Base-by-base conservation (phyloP, 2,329 filamentous ascomycete species). In the Colletotrichum limetticola region DNA sequence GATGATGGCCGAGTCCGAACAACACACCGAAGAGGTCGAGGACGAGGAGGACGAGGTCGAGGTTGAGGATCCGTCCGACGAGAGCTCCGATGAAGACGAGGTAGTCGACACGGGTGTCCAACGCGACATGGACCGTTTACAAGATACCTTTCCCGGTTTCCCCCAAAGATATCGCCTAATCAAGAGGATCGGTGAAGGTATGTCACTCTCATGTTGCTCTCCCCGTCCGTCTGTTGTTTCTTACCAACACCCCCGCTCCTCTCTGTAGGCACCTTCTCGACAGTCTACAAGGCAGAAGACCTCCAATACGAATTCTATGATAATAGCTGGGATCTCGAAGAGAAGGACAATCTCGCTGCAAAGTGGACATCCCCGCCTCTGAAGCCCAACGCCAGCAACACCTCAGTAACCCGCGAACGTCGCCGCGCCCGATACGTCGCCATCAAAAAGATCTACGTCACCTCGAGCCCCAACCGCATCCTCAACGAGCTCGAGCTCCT, bases 401-500 rank as follows among this genome's bases (percentile, higher is more conserved):
- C 80, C 24, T 80, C 81, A 37, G n/a, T 56, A 59, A 3, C 55
- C 4, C 57, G 68, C 26, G 68, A 67, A 26, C 67, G 72, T 26
- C 76, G 71, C 4, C 74, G 75, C 26, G 87, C 93, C 28, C 94
- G 93, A 80, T 98, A 93, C 79, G 97, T 99, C 74, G 97, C 97
- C 24, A 94, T 99, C 83, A 99, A 99, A 86, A 99, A 99, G 86
- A 99, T 99, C 77, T 99, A 99, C 82, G 97, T 98, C 76, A 99
- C 97, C 0, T 98, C 95, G 75, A 98, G 95, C 76, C 97, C 97
- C 0, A 89, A 92, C 32, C 94, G 97, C 58, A 98, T 99, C 77
- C 91, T 97, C 80, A 99, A 99, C 84, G 97, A 99, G 83, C 91
- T 99, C 22, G 96, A 98, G 78, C 89, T 99, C 26, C 90, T 99